A percentile compares a stretch with the other conserved stretches of the same genome.
Evolutionary conservation across 192 early-diverging fungal genomes (phyloP).

Genomic region (Coemansia sp.): DNA sequence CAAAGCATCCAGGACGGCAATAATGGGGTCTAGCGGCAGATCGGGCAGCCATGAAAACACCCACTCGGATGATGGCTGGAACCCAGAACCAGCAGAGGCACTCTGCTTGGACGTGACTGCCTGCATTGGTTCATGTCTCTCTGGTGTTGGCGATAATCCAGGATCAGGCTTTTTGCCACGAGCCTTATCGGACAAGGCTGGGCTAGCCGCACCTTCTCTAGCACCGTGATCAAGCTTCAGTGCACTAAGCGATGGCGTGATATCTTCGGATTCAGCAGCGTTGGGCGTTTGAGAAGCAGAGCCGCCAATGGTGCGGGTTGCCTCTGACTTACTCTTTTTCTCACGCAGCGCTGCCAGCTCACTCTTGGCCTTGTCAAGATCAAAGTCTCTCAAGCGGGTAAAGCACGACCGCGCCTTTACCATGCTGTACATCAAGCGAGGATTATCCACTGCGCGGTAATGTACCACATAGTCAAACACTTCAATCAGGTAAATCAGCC

Average conservation of each 20-base stretch:
- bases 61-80: conserved; percentile 46
- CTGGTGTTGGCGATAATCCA: neutral
- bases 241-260: neutral
- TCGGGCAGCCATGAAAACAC: conserved; percentile 64
- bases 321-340: conserved; percentile 49
- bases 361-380: conserved; percentile 60
- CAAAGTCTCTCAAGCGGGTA: conserved; percentile 64
- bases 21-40: conserved; percentile 68
- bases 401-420: conserved; percentile 72
- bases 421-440: conserved; percentile 76
- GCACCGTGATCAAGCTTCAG: neutral
- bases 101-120: neutral
- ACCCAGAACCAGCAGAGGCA: conserved; percentile 11
- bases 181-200: conserved; percentile 71
- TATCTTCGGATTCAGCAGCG: neutral
- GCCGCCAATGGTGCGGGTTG: conserved; percentile 34
- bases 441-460: conserved; percentile 80
- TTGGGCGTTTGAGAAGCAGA: conserved; percentile 4
- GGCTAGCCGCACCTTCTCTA: conserved; percentile 32
- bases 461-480: conserved; percentile 80
- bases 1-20: conserved; percentile 63
- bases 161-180: conserved; percentile 67
- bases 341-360: conserved; percentile 56
- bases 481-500: conserved; percentile 74
- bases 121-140: conserved; percentile 14